Evolutionary conservation across 2,329 filamentous ascomycete genomes (phyloP).

Genomic region (Sclerotinia glacialis): DNA sequence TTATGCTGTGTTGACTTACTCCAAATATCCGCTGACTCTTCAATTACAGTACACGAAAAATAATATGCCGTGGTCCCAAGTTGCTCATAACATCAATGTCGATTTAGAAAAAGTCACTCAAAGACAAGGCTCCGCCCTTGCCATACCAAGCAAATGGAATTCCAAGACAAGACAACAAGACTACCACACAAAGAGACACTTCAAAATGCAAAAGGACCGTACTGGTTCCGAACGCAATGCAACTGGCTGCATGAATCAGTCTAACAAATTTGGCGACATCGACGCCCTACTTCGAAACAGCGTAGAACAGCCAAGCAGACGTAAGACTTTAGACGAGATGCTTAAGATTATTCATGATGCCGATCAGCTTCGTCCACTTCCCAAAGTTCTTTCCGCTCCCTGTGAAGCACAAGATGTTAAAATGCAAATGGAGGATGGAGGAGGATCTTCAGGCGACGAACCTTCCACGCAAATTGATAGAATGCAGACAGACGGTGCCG

Average conservation of each 20-base stretch:
- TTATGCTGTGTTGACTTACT: too few relatives aligned
- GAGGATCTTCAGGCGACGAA: neutral
- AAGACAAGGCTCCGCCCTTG: neutral
- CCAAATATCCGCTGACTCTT: neutral
- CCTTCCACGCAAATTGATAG: neutral
- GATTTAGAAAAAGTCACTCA: slow-evolving; percentile 2
- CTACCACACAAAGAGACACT: neutral
- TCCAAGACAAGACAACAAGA: neutral
- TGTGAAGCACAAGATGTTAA: too few relatives aligned
- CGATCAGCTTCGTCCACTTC: neutral
- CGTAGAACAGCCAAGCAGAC: neutral
- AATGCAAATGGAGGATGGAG: neutral
- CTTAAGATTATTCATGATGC: neutral
- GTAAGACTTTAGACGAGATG: neutral
- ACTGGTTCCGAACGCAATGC: neutral
- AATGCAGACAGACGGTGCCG: neutral
- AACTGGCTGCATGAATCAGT: slow-evolving; percentile 6
- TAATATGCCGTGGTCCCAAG: slow-evolving; percentile 11
- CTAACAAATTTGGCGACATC: slow-evolving; percentile 15
- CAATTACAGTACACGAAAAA: neutral
- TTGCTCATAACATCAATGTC: slow-evolving; percentile 19
- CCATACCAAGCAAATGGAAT: slow-evolving; percentile 15
- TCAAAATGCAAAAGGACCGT: neutral
- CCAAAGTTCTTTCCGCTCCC: neutral
- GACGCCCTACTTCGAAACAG: neutral